These are phyloP conservation scores for Picochlorum sp. DNA, from an alignment of 139 green algal species.

Conservation along the genomic window DNA sequence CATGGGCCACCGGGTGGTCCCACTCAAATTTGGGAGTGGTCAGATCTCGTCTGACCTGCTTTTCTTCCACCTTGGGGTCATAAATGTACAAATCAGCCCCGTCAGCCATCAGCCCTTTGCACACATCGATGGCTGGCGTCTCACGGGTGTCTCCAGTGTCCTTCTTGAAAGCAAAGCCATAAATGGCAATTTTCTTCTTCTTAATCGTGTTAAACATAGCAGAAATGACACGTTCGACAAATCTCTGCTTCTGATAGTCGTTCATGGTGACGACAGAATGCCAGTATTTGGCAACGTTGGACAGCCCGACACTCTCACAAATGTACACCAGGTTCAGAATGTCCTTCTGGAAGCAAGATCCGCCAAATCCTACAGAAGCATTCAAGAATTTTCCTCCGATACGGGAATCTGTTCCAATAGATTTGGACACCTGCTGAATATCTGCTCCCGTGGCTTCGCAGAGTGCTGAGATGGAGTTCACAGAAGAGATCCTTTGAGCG, in stretches of 20 bases:
- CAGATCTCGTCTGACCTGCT: slow-evolving; percentile 82
- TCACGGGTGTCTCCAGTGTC: slow-evolving; percentile 93
- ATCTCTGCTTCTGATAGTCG: slow-evolving; percentile 97
- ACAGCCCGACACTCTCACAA: slow-evolving; percentile 84
- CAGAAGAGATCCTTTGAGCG: slow-evolving; percentile 96
- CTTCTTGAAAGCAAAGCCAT: slow-evolving; percentile 99
- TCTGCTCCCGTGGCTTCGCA: slow-evolving; percentile 95
- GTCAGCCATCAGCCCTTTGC: slow-evolving; percentile 46
- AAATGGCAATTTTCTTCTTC: slow-evolving; percentile 89
- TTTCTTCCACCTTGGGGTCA: slow-evolving; percentile 79
- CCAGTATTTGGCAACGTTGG: slow-evolving; percentile 96
- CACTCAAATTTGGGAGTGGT: slow-evolving; percentile 81
- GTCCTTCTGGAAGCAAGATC: slow-evolving; percentile 99
- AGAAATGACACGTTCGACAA: slow-evolving; percentile 89
- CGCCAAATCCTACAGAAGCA: slow-evolving; percentile 94
- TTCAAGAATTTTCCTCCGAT: slow-evolving; percentile 98
- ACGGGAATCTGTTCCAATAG: slow-evolving; percentile 90
- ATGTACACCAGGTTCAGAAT: slow-evolving; percentile 99
- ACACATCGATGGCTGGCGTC: slow-evolving; percentile 98
- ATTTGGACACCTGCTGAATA: slow-evolving; percentile 79
- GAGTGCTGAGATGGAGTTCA: slow-evolving; percentile 97
- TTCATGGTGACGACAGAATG: slow-evolving; percentile 89
- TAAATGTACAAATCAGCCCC: slow-evolving; percentile 71
- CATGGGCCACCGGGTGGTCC: slow-evolving; percentile 69
- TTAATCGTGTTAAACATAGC: slow-evolving; percentile 99